Evolutionary conservation across 352 stramenopile species (phyloP).

Genomic region (Plasmopara halstedii): DNA sequence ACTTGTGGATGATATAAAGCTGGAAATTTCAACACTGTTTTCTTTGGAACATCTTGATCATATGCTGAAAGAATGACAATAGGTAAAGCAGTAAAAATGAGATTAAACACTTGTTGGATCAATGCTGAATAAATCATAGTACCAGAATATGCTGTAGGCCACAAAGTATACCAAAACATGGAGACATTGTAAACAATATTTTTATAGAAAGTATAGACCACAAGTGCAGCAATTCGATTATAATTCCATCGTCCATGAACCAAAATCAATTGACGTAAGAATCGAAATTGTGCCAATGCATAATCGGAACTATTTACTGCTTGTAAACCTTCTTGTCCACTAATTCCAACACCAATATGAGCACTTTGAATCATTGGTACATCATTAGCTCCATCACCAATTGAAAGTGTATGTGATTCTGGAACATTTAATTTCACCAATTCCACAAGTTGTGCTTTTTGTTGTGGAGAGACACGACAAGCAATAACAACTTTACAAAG

Average conservation of each 20-base stretch:
- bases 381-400: slow-evolving; percentile 89
- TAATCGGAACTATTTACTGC: slow-evolving; percentile 87
- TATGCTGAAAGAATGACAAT: slow-evolving; percentile 84
- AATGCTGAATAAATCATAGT: slow-evolving; percentile 81
- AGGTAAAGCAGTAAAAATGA: slow-evolving; percentile 91
- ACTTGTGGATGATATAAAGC: slow-evolving; percentile 55
- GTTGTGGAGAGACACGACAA: slow-evolving; percentile 95
- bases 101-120: slow-evolving; percentile 91
- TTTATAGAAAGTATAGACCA: slow-evolving; percentile 89
- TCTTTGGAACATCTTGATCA: slow-evolving; percentile 68
- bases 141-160: slow-evolving; percentile 88
- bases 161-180: slow-evolving; percentile 87
- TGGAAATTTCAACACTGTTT: slow-evolving; percentile 56
- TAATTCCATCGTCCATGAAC: slow-evolving; percentile 86
- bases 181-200: slow-evolving; percentile 89
- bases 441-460: slow-evolving; percentile 97
- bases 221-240: slow-evolving; percentile 76
- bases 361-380: slow-evolving; percentile 89
- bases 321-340: slow-evolving; percentile 97
- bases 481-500: slow-evolving; percentile 96
- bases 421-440: slow-evolving; percentile 87
- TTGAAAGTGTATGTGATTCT: slow-evolving; percentile 81
- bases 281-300: slow-evolving; percentile 75
- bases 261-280: slow-evolving; percentile 65
- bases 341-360: slow-evolving; percentile 90